These are phyloP conservation scores for Globisporangium middletonii DNA, from an alignment of 352 stramenopile genomes.

Conservation along the genomic window DNA sequence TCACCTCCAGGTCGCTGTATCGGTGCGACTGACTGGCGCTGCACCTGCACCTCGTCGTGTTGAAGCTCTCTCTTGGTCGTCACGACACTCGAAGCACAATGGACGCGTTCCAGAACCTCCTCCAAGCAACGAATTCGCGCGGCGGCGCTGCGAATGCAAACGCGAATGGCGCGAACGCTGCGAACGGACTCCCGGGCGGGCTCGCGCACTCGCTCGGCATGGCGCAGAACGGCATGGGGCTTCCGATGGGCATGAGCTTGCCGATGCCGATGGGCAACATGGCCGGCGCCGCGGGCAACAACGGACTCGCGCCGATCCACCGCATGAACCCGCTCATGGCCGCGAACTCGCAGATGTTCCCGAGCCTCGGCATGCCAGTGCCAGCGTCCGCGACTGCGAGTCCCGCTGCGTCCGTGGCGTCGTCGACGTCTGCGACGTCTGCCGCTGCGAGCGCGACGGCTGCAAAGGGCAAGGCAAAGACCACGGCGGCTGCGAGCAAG, in stretches of 20 bases:
- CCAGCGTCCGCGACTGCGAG: slow-evolving; percentile 7
- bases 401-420: slow-evolving; percentile 11
- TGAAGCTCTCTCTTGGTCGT: slow-evolving; percentile 1
- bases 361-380: slow-evolving; percentile 29
- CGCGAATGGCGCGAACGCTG: slow-evolving; percentile 12
- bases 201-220: slow-evolving; percentile 42
- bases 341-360: slow-evolving; percentile 60
- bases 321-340: slow-evolving; percentile 72
- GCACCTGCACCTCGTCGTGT: background rate
- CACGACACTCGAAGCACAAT: slow-evolving; percentile 20
- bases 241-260: slow-evolving; percentile 12
- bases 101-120: slow-evolving; percentile 76
- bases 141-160: slow-evolving; percentile 13
- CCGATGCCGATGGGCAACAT: slow-evolving; percentile 50
- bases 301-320: slow-evolving; percentile 58
- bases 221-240: slow-evolving; percentile 25
- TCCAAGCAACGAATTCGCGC: slow-evolving; percentile 59
- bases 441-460: slow-evolving; percentile 12
- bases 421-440: slow-evolving; percentile 14
- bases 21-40: background rate
- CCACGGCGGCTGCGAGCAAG: slow-evolving; percentile 40
- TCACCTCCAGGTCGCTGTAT: background rate
- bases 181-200: slow-evolving; percentile 19
- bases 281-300: slow-evolving; percentile 15
- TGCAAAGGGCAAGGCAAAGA: slow-evolving; percentile 45